These are phyloP conservation scores for Macaranga tanarius DNA, from an alignment of 441 rosid species.

Conservation along the genomic window DNA sequence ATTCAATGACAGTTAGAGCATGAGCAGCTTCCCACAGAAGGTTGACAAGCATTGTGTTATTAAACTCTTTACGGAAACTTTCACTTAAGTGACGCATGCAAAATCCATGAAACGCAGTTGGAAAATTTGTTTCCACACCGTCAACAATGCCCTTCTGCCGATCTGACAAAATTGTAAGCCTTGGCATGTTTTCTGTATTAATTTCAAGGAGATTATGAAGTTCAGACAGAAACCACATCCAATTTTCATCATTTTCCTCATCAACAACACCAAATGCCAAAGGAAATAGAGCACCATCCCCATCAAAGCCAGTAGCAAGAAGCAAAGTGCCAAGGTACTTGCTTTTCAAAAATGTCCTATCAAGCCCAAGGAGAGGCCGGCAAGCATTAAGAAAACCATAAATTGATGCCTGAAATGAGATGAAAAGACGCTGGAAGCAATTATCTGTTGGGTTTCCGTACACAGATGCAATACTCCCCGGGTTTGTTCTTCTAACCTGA, in stretches of 20 bases:
- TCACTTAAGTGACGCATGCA: constrained; percentile 95
- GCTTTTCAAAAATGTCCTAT: constrained; percentile 77
- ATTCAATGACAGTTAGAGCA: constrained; percentile 85
- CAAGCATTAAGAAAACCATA: constrained; percentile 92
- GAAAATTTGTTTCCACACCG: constrained; percentile 88
- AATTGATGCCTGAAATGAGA: constrained; percentile 91
- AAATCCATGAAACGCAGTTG: constrained; percentile 93
- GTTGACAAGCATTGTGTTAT: constrained; percentile 81
- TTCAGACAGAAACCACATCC: constrained; percentile 99
- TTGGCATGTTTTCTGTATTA: constrained; percentile 94
- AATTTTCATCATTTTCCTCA: constrained; percentile 90
- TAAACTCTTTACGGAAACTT: constrained; percentile 91
- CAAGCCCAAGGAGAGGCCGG: constrained; percentile 89
- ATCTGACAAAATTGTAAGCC: constrained; percentile 90
- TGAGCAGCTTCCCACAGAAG: constrained; percentile 95
- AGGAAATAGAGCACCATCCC: constrained; percentile 89
- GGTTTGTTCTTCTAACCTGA: constrained; percentile 82
- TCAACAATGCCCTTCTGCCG: constrained; percentile 87
- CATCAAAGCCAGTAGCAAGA: constrained; percentile 91
- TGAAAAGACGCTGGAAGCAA: constrained; percentile 91
- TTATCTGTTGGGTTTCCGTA: constrained; percentile 65
- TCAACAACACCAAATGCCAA: constrained; percentile 92
- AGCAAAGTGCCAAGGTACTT: constrained; percentile 90
- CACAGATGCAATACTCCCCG: constrained; percentile 86
- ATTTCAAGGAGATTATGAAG: constrained; percentile 88